Evolutionary conservation across 2,329 filamentous ascomycete genomes (phyloP).

Genomic region (Verticillium albo-atrum): DNA sequence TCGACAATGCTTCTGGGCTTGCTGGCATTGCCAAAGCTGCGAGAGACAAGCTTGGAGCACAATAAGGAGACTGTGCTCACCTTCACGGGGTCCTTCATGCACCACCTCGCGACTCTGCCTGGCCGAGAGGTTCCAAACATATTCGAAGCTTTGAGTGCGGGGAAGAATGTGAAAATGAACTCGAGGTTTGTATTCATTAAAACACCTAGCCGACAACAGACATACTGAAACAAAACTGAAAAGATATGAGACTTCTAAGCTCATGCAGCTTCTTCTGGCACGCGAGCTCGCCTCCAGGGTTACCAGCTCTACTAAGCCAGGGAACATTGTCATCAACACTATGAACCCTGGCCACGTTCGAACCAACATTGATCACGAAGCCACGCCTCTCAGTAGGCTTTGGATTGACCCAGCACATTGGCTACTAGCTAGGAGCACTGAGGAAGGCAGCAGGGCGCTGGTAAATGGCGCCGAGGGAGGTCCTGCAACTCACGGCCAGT

Average conservation of each 20-base stretch:
- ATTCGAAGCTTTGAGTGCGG: constrained; percentile 22
- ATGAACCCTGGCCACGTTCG: neutral
- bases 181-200: constrained; percentile 2
- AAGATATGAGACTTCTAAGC: constrained; percentile 7
- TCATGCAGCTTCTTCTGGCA: neutral
- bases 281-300: constrained; percentile 2
- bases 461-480: constrained; percentile 29
- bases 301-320: neutral
- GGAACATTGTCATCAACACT: neutral
- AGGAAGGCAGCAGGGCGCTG: constrained; percentile 32
- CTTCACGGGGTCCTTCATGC: too few relatives aligned
- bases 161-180: neutral
- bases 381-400: constrained; percentile 1
- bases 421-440: constrained; percentile 26
- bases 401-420: neutral
- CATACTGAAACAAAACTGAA: neutral
- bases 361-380: neutral
- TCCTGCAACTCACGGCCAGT: constrained; percentile 32
- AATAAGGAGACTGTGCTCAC: too few relatives aligned
- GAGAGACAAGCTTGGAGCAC: too few relatives aligned
- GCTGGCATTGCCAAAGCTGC: constrained; percentile 30
- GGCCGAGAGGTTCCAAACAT: constrained; percentile 12
- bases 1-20: constrained; percentile 38
- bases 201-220: too few relatives aligned
- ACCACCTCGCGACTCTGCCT: too few relatives aligned